Evolutionary conservation across 768 basidiomycete genomes (phyloP).

Genomic region (Myochromella boudieri): DNA sequence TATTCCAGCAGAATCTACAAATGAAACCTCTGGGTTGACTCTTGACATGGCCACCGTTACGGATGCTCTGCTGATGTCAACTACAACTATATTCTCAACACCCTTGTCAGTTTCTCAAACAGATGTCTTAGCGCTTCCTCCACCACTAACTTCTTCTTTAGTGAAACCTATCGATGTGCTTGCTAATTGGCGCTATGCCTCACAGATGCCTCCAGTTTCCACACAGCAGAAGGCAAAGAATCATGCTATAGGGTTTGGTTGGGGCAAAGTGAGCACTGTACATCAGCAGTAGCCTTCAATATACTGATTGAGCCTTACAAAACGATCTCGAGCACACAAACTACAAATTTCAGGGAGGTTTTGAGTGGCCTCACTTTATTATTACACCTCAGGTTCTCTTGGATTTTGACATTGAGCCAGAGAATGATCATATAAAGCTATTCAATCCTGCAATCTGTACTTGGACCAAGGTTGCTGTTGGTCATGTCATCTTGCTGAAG

Average conservation of each 20-base stretch:
- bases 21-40: not conserved
- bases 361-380: slow-evolving; percentile 3
- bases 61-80: no score
- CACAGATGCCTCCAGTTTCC: slow-evolving; percentile 8
- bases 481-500: not conserved
- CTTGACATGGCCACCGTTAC: no score
- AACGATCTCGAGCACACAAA: not conserved
- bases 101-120: not conserved
- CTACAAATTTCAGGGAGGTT: slow-evolving; percentile 4
- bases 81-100: not conserved
- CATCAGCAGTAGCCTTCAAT: not conserved
- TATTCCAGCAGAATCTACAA: not conserved
- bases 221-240: slow-evolving; percentile 5
- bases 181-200: slow-evolving; percentile 3
- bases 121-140: not conserved
- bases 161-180: not conserved
- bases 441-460: slow-evolving; percentile 1
- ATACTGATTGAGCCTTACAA: not conserved
- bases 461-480: slow-evolving; percentile 2
- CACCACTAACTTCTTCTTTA: not conserved
- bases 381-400: not conserved
- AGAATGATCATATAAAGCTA: not conserved
- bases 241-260: slow-evolving; percentile 3
- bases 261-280: not conserved
- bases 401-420: not conserved